Base-by-base conservation (phyloP, 306 rosid genomes). In the Prunus salicina region DNA sequence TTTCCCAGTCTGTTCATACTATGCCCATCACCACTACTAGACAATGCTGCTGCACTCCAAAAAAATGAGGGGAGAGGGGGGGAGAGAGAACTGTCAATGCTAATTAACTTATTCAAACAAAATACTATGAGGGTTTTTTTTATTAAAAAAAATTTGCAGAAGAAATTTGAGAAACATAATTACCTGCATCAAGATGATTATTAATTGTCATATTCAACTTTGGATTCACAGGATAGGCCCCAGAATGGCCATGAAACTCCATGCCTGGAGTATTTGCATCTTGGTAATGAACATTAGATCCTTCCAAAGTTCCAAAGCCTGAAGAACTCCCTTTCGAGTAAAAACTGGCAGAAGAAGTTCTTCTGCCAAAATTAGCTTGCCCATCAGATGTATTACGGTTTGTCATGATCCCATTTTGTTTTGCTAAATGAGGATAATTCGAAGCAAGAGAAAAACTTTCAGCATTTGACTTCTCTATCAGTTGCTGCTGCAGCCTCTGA, bases 331-430 rank as follows among this genome's bases (percentile, higher is more conserved):
- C 73, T 64, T 85, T 87, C 52, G 95, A 77, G 77, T 85, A 88
- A 71, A 95, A 86, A 82, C 78, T 88, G 67, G 97, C 84, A 76
- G 98, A 90, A 81, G 96, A 86, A 80, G 91, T 85, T 84, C 88
- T 80, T 79, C 78, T 88, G 79, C 90, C 80, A 78, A 92, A 82
- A 85, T 82, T 89, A 80, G 78, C 79, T 53, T 73, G 93, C 73
- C 80, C 88, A 74, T 73, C 81, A 53, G 91, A 66, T 9, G 82
- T 72, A 75, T 86, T 86, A 72, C 82, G 82, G 80, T 82, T 88
- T 78, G 84, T 60, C 66, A 75, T 30, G 71, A 84, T 72, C 72
- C 86, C 96, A 80, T 86, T 89, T 68, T 82, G 84, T 76, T 87
- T 85, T 51, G 89, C 83, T 19, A 85, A 77, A 80, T 85, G 86